Evolutionary conservation across 2,329 filamentous ascomycete species (phyloP), one percentile per base, ranked within the genome.

Genomic region (Epicoccum sorghinum): DNA sequence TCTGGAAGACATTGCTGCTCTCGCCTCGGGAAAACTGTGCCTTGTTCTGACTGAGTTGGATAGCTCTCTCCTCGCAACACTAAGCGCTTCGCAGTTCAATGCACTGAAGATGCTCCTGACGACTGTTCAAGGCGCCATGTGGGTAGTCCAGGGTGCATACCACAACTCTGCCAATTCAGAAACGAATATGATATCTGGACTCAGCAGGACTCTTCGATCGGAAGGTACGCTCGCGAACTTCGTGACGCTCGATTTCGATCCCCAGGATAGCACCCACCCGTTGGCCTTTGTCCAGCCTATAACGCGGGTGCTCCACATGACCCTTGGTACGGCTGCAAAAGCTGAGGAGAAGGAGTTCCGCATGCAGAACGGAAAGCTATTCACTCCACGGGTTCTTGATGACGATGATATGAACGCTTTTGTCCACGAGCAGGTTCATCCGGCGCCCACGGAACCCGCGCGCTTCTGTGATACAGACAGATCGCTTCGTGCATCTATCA

Each of bases 351-450:
- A 37, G n/a, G 55, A 60, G 53, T 56, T 55, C 45, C 24, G 35
- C 27, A 47, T 33, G 18, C 37, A 35, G 9, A 27, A 53, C 38
- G 52, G 55, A 4, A 24, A 47, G n/a, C 32, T 62, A 13, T 52
- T 55, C 29, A 57, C 58, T 18, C 58, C 55, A 25, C 53, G 60
- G 3, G 40, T 61, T n/a, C 25, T 59, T 10, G 58, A 64, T 25
- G 66, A 69, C 47, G 40, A 52, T 0, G 44, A 41, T 12, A 45
- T 66, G 56, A 69, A 69, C 37, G 51, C 62, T 7, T 68, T 63
- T 30, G 62, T 69, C 1, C 49, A 68, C 44, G 52, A 62, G 13
- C 55, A 61, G 38, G 43, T 57, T 7, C 39, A 59, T 24, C 66
- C 67, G n/a, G 51, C 68, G 10, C 36, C 58, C 3, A 56, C 52